Evolutionary conservation across 2,329 filamentous ascomycete genomes (phyloP), one percentile per base, ranked within the genome.

Genomic region (Penicillium sp.): DNA sequence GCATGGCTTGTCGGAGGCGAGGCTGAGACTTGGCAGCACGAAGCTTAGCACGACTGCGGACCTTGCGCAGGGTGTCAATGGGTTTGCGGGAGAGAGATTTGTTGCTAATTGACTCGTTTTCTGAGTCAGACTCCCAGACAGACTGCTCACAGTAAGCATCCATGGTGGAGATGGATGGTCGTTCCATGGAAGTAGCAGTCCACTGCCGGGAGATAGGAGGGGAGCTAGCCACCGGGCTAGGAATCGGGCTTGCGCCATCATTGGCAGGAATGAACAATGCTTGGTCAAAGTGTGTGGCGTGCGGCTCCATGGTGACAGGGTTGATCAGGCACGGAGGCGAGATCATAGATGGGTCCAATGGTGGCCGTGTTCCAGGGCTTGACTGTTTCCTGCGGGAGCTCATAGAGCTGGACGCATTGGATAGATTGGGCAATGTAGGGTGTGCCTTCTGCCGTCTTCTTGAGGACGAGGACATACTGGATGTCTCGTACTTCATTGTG

Each of bases 101-200:
- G 33, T 67, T 70, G 18, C 66, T 68, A 8, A 65, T 51, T 0
- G 69, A 73, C 52, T 74, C 73, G 6, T 58, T 67, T 18, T 75
- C 73, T 0, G 73, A 75, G 45, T 75, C 73, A 0, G 73, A 74
- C 44, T 75, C 73, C 73, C 73, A 75, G 0, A 75, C 71, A 0
- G 73, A 75, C 18, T 73, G 73, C 51, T 75, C 73, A 22, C 64
- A 67, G 48, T 68, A 59, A 6, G 62, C 64, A 23, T 73, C 72
- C 6, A 69, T 69, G 0, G 67, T 63, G 1, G 72, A 73, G 2
- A 65, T 73, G 0, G 70, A 73, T 1, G 72, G 69, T 5, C 71
- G 53, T 12, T 71, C 67, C 53, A 66, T 68, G 1, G 67, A 69
- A 26, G 62, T 62, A n/a, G 58, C 58, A 2, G 67, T 71, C 49